Evolutionary conservation across 164 flowering plant species (phyloP), one percentile per base, ranked within the genome.

Genomic region (Dillenia suffruticosa): DNA sequence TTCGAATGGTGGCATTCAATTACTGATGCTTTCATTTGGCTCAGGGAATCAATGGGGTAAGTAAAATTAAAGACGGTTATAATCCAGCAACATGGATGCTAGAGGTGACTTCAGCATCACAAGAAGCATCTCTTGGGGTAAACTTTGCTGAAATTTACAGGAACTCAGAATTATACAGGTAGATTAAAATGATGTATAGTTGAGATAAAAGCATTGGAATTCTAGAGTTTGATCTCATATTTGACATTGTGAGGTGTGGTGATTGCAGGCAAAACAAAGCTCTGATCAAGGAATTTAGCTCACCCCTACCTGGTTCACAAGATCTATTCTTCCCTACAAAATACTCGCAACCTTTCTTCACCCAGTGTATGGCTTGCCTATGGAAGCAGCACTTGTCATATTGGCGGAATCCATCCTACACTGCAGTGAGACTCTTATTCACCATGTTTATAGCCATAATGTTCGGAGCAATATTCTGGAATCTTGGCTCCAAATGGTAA

Each of bases 321-420:
- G 81, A 80, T 57, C 67, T 80, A 2, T 64, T 68, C 63, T 80
- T 80, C 65, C 64, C 68, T n/a, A 72, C 81, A 3, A 54, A 51
- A 54, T 77, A 77, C 59, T 77, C 81, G 2, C 79, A 80, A 49
- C 49, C 84, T 44, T 77, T 77, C 56, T 51, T 63, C 57, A 68
- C 63, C 9, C 84, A 80, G 50, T 77, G 71, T 22, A 64, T 32
- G 70, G 77, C 84, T 61, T 80, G 79, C 65, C 45, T 80, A 14
- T 77, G 81, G 84, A 80, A 77, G 53, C 81, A 77, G 40, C 63
- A 71, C n/a, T 61, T 54, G 72, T 80, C 84, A 10, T 77, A 80
- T 52, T 77, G 84, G 81, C 59, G 81, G 62, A 80, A 77, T 60
- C 74, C 84, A 3, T 55, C 70, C 1, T 77, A 80, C 67, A 75